Conservation (phyloP, 768 basidiomycete genomes). For the Mycena metata region DNA sequence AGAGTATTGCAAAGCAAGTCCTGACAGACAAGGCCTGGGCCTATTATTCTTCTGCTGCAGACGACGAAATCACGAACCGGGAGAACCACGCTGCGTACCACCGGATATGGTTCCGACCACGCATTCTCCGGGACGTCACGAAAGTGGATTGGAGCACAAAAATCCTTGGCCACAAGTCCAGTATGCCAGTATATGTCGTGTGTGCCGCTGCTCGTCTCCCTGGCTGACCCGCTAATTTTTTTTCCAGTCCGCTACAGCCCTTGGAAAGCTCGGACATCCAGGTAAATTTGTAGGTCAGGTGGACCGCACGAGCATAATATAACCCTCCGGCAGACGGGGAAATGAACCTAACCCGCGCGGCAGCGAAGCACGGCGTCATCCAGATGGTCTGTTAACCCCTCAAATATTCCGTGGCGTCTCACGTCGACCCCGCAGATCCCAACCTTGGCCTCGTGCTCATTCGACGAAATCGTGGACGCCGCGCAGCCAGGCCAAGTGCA, state of each 20-base stretch:
- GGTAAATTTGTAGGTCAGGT: too few relatives aligned
- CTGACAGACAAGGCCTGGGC: conserved; percentile 95
- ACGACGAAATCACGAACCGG: conserved; percentile 91
- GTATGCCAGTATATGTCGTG: conserved; percentile 88
- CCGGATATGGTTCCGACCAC: conserved; percentile 95
- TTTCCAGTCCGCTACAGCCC: conserved; percentile 80
- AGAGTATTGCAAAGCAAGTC: conserved; percentile 87
- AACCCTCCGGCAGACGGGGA: conserved; percentile 71
- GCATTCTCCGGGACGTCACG: conserved; percentile 86
- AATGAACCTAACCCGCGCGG: conserved; percentile 80
- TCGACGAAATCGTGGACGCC: conserved; percentile 94
- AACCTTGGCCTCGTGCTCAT: conserved; percentile 94
- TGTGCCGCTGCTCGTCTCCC: conserved; percentile 36
- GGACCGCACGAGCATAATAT: too few relatives aligned
- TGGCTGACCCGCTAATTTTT: conserved; percentile 19
- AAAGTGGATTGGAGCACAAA: conserved; percentile 88
- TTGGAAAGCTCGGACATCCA: conserved; percentile 77
- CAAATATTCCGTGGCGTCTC: not conserved
- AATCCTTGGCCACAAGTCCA: conserved; percentile 81
- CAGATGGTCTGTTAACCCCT: conserved; percentile 60
- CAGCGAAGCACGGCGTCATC: conserved; percentile 72
- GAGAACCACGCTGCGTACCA: conserved; percentile 96
- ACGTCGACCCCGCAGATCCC: conserved; percentile 74
- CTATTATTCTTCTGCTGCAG: conserved; percentile 96
- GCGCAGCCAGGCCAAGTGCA: conserved; percentile 85